A percentile compares a stretch with the other conserved stretches of the same genome.
Conservation (phyloP, 371 early-diverging fungal genomes). For the Haplosporangium sp. region DNA sequence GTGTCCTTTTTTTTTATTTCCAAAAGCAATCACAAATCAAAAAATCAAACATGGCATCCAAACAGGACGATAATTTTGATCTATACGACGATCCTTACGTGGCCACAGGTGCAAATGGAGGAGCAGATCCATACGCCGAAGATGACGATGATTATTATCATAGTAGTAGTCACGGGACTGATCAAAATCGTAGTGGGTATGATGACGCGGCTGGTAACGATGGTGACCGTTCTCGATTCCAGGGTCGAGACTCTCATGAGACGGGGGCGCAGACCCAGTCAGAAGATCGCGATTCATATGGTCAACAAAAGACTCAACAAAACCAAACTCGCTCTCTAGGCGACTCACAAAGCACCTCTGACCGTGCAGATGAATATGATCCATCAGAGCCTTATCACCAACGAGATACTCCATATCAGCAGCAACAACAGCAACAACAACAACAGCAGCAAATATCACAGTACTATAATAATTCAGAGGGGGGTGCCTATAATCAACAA, state of each 20-base stretch:
- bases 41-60: conserved; percentile 31
- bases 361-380: conserved; percentile 16
- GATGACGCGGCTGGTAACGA: conserved; percentile 20
- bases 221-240: conserved; percentile 25
- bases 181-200: conserved; percentile 17
- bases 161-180: conserved; percentile 16
- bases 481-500: conserved; percentile 23
- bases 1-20: no score
- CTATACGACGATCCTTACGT: conserved; percentile 52
- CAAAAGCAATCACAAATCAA: background rate
- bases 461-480: conserved; percentile 9
- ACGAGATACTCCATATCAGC: conserved; percentile 7
- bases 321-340: conserved; percentile 2
- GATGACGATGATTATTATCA: conserved; percentile 49
- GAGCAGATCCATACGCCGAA: conserved; percentile 46
- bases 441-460: conserved; percentile 12
- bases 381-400: conserved; percentile 30
- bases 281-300: conserved; percentile 10
- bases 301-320: conserved; percentile 5
- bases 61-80: conserved; percentile 51
- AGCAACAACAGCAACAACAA: conserved; percentile 20
- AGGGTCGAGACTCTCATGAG: conserved; percentile 17
- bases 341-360: conserved; percentile 2
- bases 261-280: background rate
- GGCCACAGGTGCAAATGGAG: conserved; percentile 28